phyloP scores from a whole-genome alignment of 768 basidiomycete species.

The Tulasnella sp. region DNA sequence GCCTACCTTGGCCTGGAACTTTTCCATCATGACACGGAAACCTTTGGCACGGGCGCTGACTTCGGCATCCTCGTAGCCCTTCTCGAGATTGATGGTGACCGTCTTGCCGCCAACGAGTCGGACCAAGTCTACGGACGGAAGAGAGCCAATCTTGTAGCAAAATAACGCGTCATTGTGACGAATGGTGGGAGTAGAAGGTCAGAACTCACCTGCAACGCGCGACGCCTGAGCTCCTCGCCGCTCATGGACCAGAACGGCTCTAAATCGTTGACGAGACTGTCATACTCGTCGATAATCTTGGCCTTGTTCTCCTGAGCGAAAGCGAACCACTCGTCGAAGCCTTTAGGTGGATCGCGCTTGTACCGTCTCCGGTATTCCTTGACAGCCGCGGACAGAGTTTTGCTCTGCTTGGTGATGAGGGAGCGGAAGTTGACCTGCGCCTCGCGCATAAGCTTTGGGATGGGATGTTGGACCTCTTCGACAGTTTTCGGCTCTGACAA shows the following conservation, averaged over 20 bases:
- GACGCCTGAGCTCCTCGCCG: conserved; percentile 57
- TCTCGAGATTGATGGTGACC: conserved; percentile 44
- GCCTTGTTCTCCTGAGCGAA: conserved; percentile 17
- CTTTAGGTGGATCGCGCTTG: conserved; percentile 66
- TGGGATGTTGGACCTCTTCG: conserved; percentile 47
- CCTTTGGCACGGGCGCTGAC: conserved; percentile 68
- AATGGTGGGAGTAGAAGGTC: background rate
- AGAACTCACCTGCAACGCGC: conserved; percentile 44
- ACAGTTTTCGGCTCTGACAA: background rate
- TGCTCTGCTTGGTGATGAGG: conserved; percentile 64
- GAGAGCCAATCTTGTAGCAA: conserved; percentile 44
- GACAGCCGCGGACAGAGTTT: conserved; percentile 66
- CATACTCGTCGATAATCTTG: conserved; percentile 35
- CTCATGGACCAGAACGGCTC: conserved; percentile 72
- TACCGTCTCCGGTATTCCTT: conserved; percentile 73
- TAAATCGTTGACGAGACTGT: conserved; percentile 64
- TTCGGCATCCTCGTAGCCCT: conserved; percentile 52
- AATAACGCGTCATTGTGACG: background rate
- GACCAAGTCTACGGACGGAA: conserved; percentile 83
- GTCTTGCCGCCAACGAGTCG: conserved; percentile 56
- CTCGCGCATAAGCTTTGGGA: conserved; percentile 69
- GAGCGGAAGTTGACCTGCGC: conserved; percentile 63
- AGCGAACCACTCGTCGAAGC: conserved; percentile 84
- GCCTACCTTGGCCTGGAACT: conserved; percentile 49
- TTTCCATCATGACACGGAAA: conserved; percentile 62